Evolutionary conservation across 208 protist genomes (phyloP).

Genomic region (Leishmania guyanensis): DNA sequence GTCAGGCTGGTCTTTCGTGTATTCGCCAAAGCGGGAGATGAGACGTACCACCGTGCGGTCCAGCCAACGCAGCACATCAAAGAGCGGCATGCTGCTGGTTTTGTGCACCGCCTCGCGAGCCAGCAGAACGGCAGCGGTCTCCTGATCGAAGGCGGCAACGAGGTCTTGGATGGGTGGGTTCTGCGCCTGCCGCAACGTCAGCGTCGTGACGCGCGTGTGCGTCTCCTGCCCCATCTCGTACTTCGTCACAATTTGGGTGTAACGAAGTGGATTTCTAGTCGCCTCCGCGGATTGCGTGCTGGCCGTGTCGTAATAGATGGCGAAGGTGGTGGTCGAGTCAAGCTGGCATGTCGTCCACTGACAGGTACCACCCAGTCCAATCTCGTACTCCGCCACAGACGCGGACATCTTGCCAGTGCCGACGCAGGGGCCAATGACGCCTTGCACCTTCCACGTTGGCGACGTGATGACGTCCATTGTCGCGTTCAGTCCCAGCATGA

Average conservation of each 20-base stretch:
- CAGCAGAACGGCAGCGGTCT: slow-evolving; percentile 97
- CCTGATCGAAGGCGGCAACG: slow-evolving; percentile 96
- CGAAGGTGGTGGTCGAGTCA: slow-evolving; percentile 93
- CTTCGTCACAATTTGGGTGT: slow-evolving; percentile 95
- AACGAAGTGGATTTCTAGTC: slow-evolving; percentile 52
- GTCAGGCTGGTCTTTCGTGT: slow-evolving; percentile 89
- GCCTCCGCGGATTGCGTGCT: slow-evolving; percentile 38
- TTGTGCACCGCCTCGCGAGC: slow-evolving; percentile 97
- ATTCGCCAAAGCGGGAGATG: slow-evolving; percentile 95
- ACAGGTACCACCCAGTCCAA: slow-evolving; percentile 97
- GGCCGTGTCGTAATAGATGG: slow-evolving; percentile 97
- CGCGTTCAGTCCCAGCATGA: slow-evolving; percentile 96
- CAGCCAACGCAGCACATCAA: slow-evolving; percentile 98
- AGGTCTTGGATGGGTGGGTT: slow-evolving; percentile 71
- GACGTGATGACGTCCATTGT: slow-evolving; percentile 96
- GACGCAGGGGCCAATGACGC: slow-evolving; percentile 93
- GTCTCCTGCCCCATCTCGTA: slow-evolving; percentile 93
- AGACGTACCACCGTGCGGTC: slow-evolving; percentile 98
- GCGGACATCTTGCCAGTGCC: slow-evolving; percentile 93
- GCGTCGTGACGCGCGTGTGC: slow-evolving; percentile 90
- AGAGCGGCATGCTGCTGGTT: slow-evolving; percentile 94
- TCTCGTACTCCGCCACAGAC: slow-evolving; percentile 85
- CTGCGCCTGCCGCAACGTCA: slow-evolving; percentile 50
- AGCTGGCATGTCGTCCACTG: slow-evolving; percentile 97
- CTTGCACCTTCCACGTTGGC: slow-evolving; percentile 95